Evolutionary conservation across 192 early-diverging fungal species (phyloP), one percentile per base, ranked within the genome.

Genomic region (Backusella parvicylindrica): DNA sequence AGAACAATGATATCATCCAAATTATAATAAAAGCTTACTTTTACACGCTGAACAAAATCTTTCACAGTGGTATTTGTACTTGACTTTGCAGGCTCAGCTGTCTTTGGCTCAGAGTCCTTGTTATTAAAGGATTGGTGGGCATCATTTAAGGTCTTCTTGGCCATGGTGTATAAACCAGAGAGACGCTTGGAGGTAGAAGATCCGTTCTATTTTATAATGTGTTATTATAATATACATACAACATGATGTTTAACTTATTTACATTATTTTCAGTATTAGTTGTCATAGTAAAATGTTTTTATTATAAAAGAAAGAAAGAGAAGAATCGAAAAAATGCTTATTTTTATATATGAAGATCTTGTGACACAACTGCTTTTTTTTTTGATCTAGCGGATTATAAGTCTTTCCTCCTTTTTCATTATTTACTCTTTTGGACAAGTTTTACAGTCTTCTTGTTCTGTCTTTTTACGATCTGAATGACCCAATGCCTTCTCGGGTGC

Each of bases 401-500:
- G n/a, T n/a, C n/a, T n/a, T n/a, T n/a, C n/a, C n/a, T n/a, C n/a
- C n/a, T 35, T 35, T 35, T 6, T 6, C 33, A 2, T 35, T 35
- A 3, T 35, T n/a, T 66, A 35, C 13, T 66, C 64, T 9, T 66
- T 66, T 13, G 74, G 74, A 47, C 74, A 75, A 13, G 74, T 75
- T 30, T 75, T 75, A 35, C 74, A 75, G 8, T 41, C 65, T 9
- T 49, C 31, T 15, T 53, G 30, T 15, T 75, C 56, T 5, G 6
- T 56, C 33, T 68, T 38, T 53, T 72, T 75, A 26, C 68, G 74
- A 66, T 93, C 92, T 66, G 89, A 90, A 60, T 93, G 92, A 21
- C 92, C 92, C 38, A 93, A 85, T 4, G 80, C 76, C 85, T 90
- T 91, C 21, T 83, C 85, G 0, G 92, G 92, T 28, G 88, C 85